Percentiles rank a stretch among this genome's conserved stretches.
phyloP scores from a whole-genome alignment of 1,139 yeast species.

The Pichia sp. region DNA sequence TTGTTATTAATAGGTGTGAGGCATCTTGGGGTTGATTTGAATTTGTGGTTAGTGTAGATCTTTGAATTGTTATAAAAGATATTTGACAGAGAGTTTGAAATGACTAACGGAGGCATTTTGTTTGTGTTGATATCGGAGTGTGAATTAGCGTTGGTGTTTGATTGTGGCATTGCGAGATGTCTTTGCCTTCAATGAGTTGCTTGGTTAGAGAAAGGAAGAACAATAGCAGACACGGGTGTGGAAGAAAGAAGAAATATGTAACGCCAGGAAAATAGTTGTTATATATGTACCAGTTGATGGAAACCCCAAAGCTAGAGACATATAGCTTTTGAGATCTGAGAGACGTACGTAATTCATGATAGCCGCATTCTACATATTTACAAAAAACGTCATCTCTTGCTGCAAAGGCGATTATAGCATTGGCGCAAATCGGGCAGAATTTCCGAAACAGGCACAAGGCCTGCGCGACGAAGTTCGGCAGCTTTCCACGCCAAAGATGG shows the following conservation, averaged over 20 bases:
- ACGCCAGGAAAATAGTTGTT: too few relatives aligned
- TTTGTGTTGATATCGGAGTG: background rate
- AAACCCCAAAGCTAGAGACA: too few relatives aligned
- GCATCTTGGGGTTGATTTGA: constrained; percentile 8
- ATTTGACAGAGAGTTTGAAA: constrained; percentile 2
- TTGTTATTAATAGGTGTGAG: background rate
- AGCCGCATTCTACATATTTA: too few relatives aligned
- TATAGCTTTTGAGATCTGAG: too few relatives aligned
- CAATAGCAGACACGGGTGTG: too few relatives aligned
- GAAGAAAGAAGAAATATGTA: too few relatives aligned
- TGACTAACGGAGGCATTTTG: background rate
- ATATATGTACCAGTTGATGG: too few relatives aligned
- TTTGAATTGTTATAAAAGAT: constrained; percentile 1
- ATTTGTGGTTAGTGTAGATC: background rate
- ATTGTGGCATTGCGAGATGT: background rate
- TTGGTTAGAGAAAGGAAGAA: too few relatives aligned
- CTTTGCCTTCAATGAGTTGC: too few relatives aligned
- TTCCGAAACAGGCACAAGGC: background rate
- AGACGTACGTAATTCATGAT: too few relatives aligned
- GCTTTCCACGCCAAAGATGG: background rate
- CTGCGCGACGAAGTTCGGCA: background rate
- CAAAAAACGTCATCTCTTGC: background rate
- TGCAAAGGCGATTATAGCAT: background rate
- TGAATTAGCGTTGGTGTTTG: background rate
- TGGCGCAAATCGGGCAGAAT: background rate